A percentile compares a stretch with the other conserved stretches of the same genome.
phyloP scores from a whole-genome alignment of 106 monocot genomes.

The Agapanthus africanus region DNA sequence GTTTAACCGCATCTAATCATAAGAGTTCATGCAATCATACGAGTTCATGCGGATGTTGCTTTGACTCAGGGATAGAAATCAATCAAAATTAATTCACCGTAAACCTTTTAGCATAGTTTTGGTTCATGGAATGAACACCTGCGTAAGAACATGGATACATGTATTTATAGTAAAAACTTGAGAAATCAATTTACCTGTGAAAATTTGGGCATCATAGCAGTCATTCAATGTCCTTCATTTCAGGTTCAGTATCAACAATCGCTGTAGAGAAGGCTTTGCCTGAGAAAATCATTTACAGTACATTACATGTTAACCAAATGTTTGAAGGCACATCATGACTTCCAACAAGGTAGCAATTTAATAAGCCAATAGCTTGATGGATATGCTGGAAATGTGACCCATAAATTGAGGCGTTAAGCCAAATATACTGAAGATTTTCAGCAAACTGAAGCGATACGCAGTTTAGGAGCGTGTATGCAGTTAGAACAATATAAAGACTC shows the following conservation, averaged over 20 bases:
- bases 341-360: no score
- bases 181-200: no score
- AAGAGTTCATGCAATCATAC: no score
- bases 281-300: slow-evolving; percentile 12
- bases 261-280: slow-evolving; percentile 37
- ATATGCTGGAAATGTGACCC: no score
- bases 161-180: background rate
- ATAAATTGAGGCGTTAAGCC: background rate
- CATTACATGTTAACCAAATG: no score
- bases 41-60: no score
- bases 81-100: background rate
- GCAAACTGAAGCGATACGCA: background rate
- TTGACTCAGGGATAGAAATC: no score
- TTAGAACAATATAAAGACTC: background rate
- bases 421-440: no score
- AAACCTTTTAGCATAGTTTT: background rate
- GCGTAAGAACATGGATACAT: no score
- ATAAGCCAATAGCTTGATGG: background rate
- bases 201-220: background rate
- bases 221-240: slow-evolving; percentile 69
- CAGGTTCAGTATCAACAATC: slow-evolving; percentile 62
- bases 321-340: background rate
- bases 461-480: background rate
- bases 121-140: background rate
- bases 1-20: no score